Evolutionary conservation across 139 green algal genomes (phyloP).

Genomic region (Spirogloea muscicola): DNA sequence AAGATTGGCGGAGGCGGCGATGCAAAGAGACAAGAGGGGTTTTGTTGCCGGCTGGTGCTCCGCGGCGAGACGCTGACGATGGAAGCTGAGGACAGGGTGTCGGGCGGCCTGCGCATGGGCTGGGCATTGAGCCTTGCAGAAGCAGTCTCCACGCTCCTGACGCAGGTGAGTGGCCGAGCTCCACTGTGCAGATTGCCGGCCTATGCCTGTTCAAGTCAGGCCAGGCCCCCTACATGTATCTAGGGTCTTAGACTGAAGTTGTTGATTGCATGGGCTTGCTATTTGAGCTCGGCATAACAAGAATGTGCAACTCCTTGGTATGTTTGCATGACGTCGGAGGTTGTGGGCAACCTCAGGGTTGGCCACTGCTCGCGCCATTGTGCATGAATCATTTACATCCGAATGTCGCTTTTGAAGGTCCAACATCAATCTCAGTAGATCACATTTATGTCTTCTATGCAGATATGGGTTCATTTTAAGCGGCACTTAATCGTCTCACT

Average conservation of each 20-base stretch:
- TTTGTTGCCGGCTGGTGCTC: too few relatives aligned
- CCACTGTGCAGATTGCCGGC: not conserved
- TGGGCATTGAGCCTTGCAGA: not conserved
- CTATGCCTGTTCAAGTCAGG: not conserved
- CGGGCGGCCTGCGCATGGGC: not conserved
- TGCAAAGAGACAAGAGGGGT: too few relatives aligned
- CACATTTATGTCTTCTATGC: not conserved
- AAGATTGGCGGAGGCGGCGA: too few relatives aligned
- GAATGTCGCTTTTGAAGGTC: not conserved
- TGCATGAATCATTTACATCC: not conserved
- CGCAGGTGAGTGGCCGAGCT: not conserved
- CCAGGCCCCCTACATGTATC: not conserved
- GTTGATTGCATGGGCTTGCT: too few relatives aligned
- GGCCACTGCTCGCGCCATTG: not conserved
- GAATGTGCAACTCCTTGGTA: too few relatives aligned
- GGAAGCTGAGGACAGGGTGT: not conserved
- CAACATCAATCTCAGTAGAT: not conserved
- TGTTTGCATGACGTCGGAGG: not conserved
- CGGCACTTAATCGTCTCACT: not conserved
- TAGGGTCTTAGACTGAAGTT: not conserved
- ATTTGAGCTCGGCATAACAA: too few relatives aligned
- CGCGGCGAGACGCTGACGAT: not conserved
- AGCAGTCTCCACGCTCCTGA: not conserved
- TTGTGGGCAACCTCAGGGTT: too few relatives aligned
- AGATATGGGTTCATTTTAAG: not conserved